Conservation (phyloP, 768 basidiomycete species). For the Mycena rebaudengoi region DNA sequence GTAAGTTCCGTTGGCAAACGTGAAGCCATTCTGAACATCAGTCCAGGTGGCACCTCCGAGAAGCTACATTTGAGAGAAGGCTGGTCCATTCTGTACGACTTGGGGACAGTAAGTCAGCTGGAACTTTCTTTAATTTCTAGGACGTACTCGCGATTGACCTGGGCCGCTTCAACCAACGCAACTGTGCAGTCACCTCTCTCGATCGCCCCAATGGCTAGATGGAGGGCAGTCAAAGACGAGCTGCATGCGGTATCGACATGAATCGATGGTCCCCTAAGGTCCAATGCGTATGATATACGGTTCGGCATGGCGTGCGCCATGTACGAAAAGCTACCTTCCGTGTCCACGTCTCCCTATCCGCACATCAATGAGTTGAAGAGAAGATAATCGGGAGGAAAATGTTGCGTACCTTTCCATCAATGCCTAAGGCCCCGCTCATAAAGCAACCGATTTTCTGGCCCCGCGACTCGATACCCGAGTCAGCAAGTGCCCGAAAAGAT, state of each 20-base stretch:
- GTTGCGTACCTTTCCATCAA: not conserved
- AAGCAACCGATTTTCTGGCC: not conserved
- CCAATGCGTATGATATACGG: slow-evolving; percentile 37
- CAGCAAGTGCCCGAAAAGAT: slow-evolving; percentile 1
- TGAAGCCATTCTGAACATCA: no score
- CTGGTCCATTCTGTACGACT: no score
- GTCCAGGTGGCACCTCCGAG: no score
- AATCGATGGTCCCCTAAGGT: slow-evolving; percentile 41
- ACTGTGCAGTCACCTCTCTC: slow-evolving; percentile 45
- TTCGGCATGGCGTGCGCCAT: slow-evolving; percentile 36
- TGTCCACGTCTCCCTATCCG: not conserved
- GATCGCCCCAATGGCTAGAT: slow-evolving; percentile 48
- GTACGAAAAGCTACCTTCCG: not conserved
- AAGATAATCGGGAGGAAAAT: not conserved
- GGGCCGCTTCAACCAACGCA: slow-evolving; percentile 45
- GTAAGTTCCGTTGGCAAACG: no score
- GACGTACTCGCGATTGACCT: slow-evolving; percentile 28
- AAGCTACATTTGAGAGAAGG: no score
- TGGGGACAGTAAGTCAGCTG: no score
- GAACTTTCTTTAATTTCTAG: slow-evolving; percentile 17
- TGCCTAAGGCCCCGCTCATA: not conserved
- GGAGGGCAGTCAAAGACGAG: slow-evolving; percentile 45
- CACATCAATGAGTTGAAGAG: not conserved
- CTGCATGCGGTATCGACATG: slow-evolving; percentile 49
- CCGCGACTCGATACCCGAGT: slow-evolving; percentile 7